A percentile compares a stretch with the other conserved stretches of the same genome.
phyloP scores from a whole-genome alignment of 805 yeast species.

The Candida maesae region DNA sequence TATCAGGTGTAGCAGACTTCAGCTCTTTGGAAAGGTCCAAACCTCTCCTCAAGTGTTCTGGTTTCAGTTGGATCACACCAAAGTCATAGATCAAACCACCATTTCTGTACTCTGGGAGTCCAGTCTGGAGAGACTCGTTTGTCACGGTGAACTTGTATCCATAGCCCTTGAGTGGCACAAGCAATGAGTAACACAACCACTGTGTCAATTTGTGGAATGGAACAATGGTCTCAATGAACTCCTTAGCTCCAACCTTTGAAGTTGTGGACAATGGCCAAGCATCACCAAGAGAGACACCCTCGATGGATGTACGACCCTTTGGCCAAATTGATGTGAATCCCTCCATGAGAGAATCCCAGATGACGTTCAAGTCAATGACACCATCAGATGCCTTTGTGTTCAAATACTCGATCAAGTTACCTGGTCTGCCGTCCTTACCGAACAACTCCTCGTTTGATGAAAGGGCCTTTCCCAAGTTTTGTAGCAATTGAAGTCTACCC shows the following conservation, averaged over 20 bases:
- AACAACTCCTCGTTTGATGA: constrained; percentile 37
- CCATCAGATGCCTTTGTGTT: constrained; percentile 17
- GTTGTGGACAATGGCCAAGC: constrained; percentile 50
- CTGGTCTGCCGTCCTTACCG: constrained; percentile 47
- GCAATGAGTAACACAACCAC: constrained; percentile 60
- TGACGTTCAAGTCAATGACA: constrained; percentile 39
- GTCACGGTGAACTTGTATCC: constrained; percentile 53
- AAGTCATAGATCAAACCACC: constrained; percentile 62
- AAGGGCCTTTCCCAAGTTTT: constrained; percentile 46
- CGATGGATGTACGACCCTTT: constrained; percentile 46
- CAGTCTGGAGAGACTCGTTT: constrained; percentile 77
- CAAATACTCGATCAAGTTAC: constrained; percentile 50
- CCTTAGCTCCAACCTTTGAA: constrained; percentile 18
- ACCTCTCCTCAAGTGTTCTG: constrained; percentile 36
- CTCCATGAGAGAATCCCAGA: constrained; percentile 56
- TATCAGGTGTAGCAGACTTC: constrained; percentile 24
- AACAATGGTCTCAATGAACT: constrained; percentile 38
- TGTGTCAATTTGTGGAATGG: constrained; percentile 66
- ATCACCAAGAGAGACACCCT: constrained; percentile 56
- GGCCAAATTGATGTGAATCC: constrained; percentile 63
- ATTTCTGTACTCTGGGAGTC: constrained; percentile 82
- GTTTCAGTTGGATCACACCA: constrained; percentile 46
- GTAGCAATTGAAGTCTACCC: constrained; percentile 47
- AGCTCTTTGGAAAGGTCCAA: constrained; percentile 31
- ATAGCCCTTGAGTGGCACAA: constrained; percentile 46